Conservation (phyloP, 2,329 filamentous ascomycete species). For the Didymella lethalis region DNA sequence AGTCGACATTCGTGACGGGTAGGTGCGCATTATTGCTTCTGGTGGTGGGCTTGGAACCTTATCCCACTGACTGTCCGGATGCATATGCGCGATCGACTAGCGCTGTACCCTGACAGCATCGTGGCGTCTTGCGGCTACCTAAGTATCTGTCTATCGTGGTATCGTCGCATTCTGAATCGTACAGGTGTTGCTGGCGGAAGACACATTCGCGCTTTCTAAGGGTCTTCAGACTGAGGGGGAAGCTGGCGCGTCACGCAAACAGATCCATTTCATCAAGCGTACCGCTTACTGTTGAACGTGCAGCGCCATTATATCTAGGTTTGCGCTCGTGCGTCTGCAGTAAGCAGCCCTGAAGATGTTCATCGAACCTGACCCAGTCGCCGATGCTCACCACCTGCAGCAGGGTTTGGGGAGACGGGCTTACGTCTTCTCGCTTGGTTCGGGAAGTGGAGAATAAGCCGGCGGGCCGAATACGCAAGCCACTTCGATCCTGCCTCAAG, state of each 20-base stretch:
- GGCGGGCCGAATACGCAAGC: conserved; percentile 5
- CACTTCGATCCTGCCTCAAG: conserved; percentile 7
- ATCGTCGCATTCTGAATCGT: background rate
- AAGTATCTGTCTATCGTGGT: background rate
- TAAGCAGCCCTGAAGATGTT: background rate
- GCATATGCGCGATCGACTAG: conserved; percentile 1
- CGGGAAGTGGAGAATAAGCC: background rate
- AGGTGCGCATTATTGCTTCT: conserved; percentile 2
- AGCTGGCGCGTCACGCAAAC: conserved; percentile 1
- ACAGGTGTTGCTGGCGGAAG: background rate
- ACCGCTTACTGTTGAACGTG: conserved; percentile 4
- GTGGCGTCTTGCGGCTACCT: background rate
- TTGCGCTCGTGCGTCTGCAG: background rate
- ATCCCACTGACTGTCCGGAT: background rate
- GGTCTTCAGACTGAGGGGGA: background rate
- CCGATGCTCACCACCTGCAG: background rate
- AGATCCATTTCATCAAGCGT: background rate
- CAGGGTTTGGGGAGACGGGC: background rate
- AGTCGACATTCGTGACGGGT: background rate
- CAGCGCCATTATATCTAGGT: background rate
- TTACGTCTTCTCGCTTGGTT: background rate
- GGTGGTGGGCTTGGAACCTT: background rate
- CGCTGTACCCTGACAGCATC: background rate
- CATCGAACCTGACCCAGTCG: background rate
- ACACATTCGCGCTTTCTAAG: background rate